Conservation (phyloP, 257 asterid species). For the Solanum clarkiae region DNA sequence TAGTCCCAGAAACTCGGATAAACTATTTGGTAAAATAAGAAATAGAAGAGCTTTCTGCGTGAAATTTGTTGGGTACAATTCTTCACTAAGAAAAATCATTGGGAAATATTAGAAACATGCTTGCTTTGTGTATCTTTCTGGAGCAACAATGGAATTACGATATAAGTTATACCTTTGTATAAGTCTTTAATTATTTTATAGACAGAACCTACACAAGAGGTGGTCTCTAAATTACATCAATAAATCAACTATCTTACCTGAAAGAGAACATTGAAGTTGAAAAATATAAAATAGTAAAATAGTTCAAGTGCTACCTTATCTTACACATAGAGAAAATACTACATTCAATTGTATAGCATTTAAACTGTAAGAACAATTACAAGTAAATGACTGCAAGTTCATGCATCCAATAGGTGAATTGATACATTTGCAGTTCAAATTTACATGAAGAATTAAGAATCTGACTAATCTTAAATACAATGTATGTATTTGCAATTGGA, state of each 20-base stretch:
- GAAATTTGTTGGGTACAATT: background rate
- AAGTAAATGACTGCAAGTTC: background rate
- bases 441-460: background rate
- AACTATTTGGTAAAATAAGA: background rate
- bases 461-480: background rate
- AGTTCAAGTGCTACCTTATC: background rate
- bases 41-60: background rate
- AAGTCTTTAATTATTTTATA: background rate
- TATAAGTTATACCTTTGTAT: background rate
- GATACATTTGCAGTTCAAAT: background rate
- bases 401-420: background rate
- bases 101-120: background rate
- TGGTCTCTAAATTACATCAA: background rate
- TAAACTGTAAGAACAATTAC: background rate
- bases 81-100: background rate
- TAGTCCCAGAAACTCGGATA: background rate
- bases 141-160: background rate
- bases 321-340: background rate
- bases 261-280: background rate
- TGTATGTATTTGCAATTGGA: background rate
- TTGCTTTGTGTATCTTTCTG: background rate
- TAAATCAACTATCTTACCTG: background rate
- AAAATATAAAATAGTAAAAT: background rate
- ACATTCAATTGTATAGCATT: background rate
- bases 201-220: background rate